Base-by-base conservation (phyloP, 2,329 filamentous ascomycete species). In the Didymella pomorum region DNA sequence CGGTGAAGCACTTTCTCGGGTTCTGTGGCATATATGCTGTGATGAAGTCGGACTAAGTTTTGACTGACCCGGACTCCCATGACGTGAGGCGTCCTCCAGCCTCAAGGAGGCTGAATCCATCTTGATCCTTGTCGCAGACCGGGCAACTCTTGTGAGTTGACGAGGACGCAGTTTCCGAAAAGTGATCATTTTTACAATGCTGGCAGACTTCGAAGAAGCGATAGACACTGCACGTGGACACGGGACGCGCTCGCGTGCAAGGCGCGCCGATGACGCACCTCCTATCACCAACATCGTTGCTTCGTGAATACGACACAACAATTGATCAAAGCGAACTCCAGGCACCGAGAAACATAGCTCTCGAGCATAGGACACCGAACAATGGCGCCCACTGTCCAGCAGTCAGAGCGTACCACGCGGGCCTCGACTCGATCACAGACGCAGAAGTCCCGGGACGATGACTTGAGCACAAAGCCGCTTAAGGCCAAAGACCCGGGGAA, bases 341-440 rank as follows among this genome's bases (percentile, higher is more conserved):
- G 20, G 10, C 25, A 1, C 3, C 9, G 12, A 21, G 1, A 9
- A 14, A 3, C 20, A 3, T 2, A 16, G 4, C n/a, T 18, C 9
- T 12, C 10, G 3, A 14, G 11, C 9, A 41, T 14, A 3, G 20
- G 4, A 14, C 11, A 2, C 18, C 2, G n/a, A 41, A 41, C 9
- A 21, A 47, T 47, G 43, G 31, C 43, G 4, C 51, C 42, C 7
- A 8, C 20, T 1, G 18, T 9, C 2, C 12, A 18, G 2, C 23
- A 44, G 18, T 1, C n/a, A 5, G 55, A 46, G 41, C 65, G 65
- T 3, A 42, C 56, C 9, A 68, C 65, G 5, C 60, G 65, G 1
- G 60, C 62, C n/a, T 64, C 60, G 18, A 56, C 56, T 16, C 56
- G 29, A 25, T 1, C 23, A 2, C 51, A 54, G 20, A 29, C 26